These are phyloP conservation scores for Paraurostyla sp. DNA, from an alignment of 73 alveolate genomes.

Conservation along the genomic window DNA sequence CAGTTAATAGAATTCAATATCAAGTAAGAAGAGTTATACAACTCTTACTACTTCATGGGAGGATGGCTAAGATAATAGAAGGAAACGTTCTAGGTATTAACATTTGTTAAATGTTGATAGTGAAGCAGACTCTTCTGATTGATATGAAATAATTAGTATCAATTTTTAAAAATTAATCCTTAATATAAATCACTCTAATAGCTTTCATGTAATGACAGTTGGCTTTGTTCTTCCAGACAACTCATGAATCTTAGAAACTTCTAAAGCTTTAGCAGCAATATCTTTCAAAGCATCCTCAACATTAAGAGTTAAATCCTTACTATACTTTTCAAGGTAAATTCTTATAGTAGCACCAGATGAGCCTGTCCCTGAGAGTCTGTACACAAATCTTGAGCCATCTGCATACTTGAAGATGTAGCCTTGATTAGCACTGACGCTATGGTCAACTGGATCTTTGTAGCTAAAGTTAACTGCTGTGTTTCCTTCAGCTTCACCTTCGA, in stretches of 20 bases:
- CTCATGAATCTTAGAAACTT: conserved; percentile 85
- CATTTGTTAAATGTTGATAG: too few species aligned
- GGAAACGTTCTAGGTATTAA: too few species aligned
- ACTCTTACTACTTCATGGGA: not conserved
- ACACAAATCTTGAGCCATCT: conserved; percentile 98
- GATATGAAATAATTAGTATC: not conserved
- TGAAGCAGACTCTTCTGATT: too few species aligned
- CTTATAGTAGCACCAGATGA: conserved; percentile 99
- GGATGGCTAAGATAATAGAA: too few species aligned
- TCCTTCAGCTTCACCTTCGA: conserved; percentile 73
- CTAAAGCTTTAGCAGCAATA: conserved; percentile 90
- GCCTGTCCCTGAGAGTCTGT: conserved; percentile 99
- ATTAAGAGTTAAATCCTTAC: conserved; percentile 76
- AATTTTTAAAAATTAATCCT: not conserved
- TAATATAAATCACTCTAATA: not conserved
- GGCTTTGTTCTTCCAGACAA: conserved; percentile 97
- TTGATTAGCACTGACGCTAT: conserved; percentile 92
- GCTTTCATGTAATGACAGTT: conserved; percentile 92
- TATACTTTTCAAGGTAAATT: conserved; percentile 97
- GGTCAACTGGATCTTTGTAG: conserved; percentile 98
- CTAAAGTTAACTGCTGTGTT: conserved; percentile 89
- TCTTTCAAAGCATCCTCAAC: conserved; percentile 74
- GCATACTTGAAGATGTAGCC: conserved; percentile 95
- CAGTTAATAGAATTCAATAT: not conserved
- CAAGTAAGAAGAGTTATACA: not conserved